Evolutionary conservation across 2,329 filamentous ascomycete genomes (phyloP).

Genomic region (Pseudogymnoascus sp.): DNA sequence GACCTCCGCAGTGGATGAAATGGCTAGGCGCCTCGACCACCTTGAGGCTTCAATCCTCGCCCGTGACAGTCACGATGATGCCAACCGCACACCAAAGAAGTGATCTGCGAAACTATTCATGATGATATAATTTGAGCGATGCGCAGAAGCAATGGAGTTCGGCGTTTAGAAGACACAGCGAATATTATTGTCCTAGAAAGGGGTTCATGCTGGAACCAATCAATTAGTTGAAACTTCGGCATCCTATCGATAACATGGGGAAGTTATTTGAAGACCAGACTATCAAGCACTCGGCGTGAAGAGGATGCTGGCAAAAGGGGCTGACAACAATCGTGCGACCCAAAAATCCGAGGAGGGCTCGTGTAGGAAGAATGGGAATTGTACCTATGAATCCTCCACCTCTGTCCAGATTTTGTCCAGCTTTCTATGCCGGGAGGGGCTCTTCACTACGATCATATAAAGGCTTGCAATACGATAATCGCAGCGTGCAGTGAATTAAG

Average conservation of each 20-base stretch:
- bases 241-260: background rate
- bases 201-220: background rate
- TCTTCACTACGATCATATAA: background rate
- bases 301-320: background rate
- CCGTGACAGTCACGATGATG: background rate
- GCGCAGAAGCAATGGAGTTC: background rate
- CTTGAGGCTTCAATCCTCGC: conserved; percentile 41
- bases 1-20: conserved; percentile 72
- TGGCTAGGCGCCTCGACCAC: conserved; percentile 77
- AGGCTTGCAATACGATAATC: background rate
- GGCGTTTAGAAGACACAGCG: background rate
- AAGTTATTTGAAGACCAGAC: conserved; percentile 20
- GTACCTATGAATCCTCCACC: background rate
- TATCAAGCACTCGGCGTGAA: background rate
- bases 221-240: background rate
- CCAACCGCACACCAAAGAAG: background rate
- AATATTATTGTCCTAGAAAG: background rate
- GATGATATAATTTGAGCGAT: background rate
- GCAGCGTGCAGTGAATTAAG: background rate
- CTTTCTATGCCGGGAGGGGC: background rate
- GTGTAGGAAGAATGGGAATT: background rate
- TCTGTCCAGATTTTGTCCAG: background rate
- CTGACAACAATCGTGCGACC: background rate
- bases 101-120: background rate
- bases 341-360: background rate